Percentiles rank a stretch among this genome's conserved stretches.
phyloP scores from a whole-genome alignment of 73 alveolate species.

The Paramecium caudatum region DNA sequence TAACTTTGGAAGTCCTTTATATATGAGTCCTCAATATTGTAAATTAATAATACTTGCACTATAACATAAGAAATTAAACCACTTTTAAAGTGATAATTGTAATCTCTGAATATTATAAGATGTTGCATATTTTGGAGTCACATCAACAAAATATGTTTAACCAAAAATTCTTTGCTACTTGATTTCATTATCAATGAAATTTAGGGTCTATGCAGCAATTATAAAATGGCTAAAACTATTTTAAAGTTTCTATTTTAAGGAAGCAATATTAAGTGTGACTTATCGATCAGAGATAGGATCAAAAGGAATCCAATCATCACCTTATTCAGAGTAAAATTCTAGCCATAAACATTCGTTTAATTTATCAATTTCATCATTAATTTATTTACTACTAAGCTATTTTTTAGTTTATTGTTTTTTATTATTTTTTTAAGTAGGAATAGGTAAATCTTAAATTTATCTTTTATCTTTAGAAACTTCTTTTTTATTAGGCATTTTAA shows the following conservation, averaged over 20 bases:
- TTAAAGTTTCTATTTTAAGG: not conserved
- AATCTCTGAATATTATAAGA: not conserved
- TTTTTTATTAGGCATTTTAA: not conserved
- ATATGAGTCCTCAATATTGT: not conserved
- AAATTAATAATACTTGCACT: constrained; percentile 2
- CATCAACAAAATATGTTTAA: not conserved
- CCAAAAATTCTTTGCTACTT: not conserved
- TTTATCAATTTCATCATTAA: constrained; percentile 28
- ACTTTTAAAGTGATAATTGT: constrained; percentile 2
- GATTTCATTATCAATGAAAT: not conserved
- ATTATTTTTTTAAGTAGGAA: too few species aligned
- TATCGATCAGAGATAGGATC: constrained; percentile 55
- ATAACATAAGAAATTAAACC: constrained; percentile 28
- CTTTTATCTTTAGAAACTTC: constrained; percentile 62
- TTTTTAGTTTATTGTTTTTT: not conserved
- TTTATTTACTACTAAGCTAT: not conserved
- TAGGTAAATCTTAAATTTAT: not conserved
- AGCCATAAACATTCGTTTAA: constrained; percentile 1
- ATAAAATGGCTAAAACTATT: constrained; percentile 60
- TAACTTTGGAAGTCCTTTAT: constrained; percentile 13
- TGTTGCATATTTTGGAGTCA: not conserved
- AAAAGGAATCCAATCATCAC: constrained; percentile 33
- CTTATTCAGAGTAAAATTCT: not conserved
- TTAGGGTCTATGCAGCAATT: not conserved
- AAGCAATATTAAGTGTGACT: not conserved